Conservation (phyloP, 306 rosid species). For the Dalbergia cultrata region DNA sequence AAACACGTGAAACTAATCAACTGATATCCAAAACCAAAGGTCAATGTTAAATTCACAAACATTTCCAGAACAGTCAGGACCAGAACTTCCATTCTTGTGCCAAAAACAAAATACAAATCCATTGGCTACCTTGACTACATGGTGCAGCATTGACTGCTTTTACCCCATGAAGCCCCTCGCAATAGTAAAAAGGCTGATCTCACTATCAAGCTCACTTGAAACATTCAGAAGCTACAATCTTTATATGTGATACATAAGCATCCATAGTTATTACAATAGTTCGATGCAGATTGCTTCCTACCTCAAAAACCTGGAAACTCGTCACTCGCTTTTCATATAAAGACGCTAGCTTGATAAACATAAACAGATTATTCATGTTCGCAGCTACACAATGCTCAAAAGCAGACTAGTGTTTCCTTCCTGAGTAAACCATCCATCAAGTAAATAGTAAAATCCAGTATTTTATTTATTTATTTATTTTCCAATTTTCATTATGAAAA, state of each 20-base stretch:
- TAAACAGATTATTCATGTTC: neutral
- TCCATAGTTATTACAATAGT: neutral
- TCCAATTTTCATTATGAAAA: neutral
- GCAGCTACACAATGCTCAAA: conserved; percentile 19
- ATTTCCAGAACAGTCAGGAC: neutral
- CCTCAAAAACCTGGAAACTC: neutral
- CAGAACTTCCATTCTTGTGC: conserved; percentile 1
- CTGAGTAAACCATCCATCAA: neutral
- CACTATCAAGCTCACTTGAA: neutral
- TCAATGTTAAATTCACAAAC: conserved; percentile 21
- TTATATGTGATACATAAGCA: neutral
- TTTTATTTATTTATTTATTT: neutral
- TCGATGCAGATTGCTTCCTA: neutral
- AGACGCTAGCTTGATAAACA: neutral
- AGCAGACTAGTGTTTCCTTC: neutral
- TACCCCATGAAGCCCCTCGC: neutral
- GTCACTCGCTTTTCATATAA: neutral
- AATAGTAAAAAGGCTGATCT: conserved; percentile 1
- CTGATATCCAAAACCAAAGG: neutral
- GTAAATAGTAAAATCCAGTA: neutral
- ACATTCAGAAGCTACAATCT: neutral
- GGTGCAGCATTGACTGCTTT: neutral
- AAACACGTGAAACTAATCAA: conserved; percentile 10
- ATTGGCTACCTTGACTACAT: neutral
- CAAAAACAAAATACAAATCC: neutral